Evolutionary conservation across 768 basidiomycete genomes (phyloP), one percentile per base, ranked within the genome.

Genomic region (Lentinula guzmanii): DNA sequence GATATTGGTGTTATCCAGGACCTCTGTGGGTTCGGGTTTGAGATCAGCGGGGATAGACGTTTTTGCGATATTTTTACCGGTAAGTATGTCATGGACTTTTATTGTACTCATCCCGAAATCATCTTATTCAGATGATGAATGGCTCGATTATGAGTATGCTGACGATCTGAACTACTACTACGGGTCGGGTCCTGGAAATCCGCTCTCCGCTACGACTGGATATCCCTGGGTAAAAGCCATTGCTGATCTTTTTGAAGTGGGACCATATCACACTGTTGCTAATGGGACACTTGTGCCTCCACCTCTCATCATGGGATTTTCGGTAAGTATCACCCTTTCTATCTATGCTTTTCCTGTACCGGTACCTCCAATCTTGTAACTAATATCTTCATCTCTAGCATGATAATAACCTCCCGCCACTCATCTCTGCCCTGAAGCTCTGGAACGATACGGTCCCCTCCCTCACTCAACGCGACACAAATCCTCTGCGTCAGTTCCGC

Each of bases 121-220:
- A 37, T 8, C 52, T 8, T 10, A 3, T 43, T 0, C 43, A 77
- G 76, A 72, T 7, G 64, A 64, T 6, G 79, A 80, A 65, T 79
- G 78, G 79, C 63, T 75, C 7, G 69, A 77, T 45, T 80, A 79
- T 52, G 79, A 80, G 63, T 79, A 80, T 58, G 77, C 77, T 2
- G 64, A 75, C 45, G 79, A 80, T 61, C 68, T 80, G 52, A 78
- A 77, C 63, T 80, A 80, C 54, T 79, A 79, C 64, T 79, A 79
- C 52, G 78, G 78, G 9, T 72, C 78, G n/a, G 79, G 79, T 9
- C 77, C 77, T 1, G 79, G 79, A 4, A 80, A 79, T 64, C 75
- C 76, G 1, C 70, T 76, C 24, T 72, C 78, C 0, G 78, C 72
- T 0, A 71, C 76, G 2, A 72, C 72, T 0, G 78, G 75, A 2